phyloP scores from a whole-genome alignment of 2,329 filamentous ascomycete species.

The Alternaria alternata region DNA sequence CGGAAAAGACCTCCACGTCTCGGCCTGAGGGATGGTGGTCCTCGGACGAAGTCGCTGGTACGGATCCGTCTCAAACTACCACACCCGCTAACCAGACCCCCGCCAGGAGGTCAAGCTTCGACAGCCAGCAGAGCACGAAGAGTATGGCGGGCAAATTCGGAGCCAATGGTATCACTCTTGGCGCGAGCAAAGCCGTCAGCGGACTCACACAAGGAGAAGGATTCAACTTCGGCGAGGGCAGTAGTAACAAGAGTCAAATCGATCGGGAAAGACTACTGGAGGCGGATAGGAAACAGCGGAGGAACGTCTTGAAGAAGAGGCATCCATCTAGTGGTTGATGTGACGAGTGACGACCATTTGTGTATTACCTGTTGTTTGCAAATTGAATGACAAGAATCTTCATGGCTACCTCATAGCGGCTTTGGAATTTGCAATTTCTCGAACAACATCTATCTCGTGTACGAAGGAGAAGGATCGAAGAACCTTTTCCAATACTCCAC shows the following conservation, averaged over 20 bases:
- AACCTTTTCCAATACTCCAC: not conserved
- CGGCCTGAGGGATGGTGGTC: conserved; percentile 53
- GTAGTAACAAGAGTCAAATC: conserved; percentile 1
- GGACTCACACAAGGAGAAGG: conserved; percentile 35
- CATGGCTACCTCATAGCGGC: not conserved
- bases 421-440: not conserved
- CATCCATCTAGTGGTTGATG: conserved; percentile 7
- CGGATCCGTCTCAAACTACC: conserved; percentile 33
- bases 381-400: not conserved
- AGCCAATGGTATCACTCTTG: conserved; percentile 45
- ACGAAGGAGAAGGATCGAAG: not conserved
- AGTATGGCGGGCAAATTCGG: conserved; percentile 37
- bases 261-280: conserved; percentile 9
- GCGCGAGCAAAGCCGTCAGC: conserved; percentile 43
- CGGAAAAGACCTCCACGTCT: conserved; percentile 39
- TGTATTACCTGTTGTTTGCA: not conserved
- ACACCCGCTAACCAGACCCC: conserved; percentile 24
- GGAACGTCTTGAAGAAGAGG: conserved; percentile 16
- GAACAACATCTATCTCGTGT: not conserved
- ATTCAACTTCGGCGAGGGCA: conserved; percentile 2
- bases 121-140: conserved; percentile 38
- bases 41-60: conserved; percentile 48
- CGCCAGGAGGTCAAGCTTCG: conserved; percentile 30
- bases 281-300: conserved; percentile 9
- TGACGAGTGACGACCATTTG: not conserved